Evolutionary conservation across 164 flowering plant genomes (phyloP).

Genomic region (Dillenia turbinata): DNA sequence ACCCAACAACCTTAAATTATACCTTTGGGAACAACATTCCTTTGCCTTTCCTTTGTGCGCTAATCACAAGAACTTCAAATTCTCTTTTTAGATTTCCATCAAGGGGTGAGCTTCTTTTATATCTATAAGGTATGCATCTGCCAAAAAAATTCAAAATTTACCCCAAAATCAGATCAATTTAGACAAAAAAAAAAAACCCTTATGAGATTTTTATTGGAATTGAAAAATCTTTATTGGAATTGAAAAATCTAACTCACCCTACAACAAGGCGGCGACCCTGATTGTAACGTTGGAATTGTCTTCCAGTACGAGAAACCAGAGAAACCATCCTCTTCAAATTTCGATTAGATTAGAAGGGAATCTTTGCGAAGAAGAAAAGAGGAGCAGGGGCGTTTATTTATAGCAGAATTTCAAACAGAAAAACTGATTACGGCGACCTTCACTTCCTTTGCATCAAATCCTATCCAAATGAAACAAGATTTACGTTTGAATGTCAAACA

Average conservation of each 20-base stretch:
- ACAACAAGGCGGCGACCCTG: constrained; percentile 65
- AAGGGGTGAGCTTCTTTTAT: neutral
- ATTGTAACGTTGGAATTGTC: constrained; percentile 54
- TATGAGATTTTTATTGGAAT: neutral
- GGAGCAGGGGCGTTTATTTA: too few species aligned
- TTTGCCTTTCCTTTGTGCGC: constrained; percentile 53
- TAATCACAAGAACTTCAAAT: constrained; percentile 56
- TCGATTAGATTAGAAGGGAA: too few species aligned
- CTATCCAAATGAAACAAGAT: too few species aligned
- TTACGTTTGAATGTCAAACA: too few species aligned
- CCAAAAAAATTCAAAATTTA: neutral
- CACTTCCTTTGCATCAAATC: too few species aligned
- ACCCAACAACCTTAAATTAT: neutral
- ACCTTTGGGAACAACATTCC: constrained; percentile 82
- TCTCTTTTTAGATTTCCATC: constrained; percentile 5
- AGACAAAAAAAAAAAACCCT: too few species aligned
- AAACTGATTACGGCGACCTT: too few species aligned
- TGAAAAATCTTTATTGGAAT: constrained; percentile 3
- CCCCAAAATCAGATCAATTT: too few species aligned
- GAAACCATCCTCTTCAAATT: constrained; percentile 21
- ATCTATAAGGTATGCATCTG: constrained; percentile 75
- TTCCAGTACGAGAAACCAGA: constrained; percentile 44
- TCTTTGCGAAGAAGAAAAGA: too few species aligned
- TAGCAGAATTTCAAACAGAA: too few species aligned
- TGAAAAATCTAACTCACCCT: constrained; percentile 32